phyloP scores from a whole-genome alignment of 495 filamentous ascomycete genomes.

The Lasiosphaeriaceae sp. region DNA sequence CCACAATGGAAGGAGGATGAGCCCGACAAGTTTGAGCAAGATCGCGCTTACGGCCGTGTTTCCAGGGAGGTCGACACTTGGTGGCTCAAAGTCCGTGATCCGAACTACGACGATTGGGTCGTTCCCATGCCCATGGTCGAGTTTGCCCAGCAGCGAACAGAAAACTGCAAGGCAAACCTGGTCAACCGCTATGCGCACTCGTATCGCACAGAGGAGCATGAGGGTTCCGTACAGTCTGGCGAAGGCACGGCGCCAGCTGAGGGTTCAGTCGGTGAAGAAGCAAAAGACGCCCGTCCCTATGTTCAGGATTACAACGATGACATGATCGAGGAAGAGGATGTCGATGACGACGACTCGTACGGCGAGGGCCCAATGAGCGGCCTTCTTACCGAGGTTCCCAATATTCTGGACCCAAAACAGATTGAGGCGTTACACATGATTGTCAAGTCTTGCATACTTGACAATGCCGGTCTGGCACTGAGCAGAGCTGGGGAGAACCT shows the following conservation, averaged over 20 bases:
- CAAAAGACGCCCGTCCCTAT: constrained; percentile 35
- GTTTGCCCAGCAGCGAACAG: constrained; percentile 45
- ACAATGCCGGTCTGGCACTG: constrained; percentile 54
- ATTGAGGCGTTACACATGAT: constrained; percentile 96
- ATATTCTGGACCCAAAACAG: constrained; percentile 86
- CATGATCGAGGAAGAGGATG: constrained; percentile 64
- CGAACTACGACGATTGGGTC: constrained; percentile 51
- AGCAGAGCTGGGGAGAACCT: constrained; percentile 63
- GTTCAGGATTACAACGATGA: constrained; percentile 44
- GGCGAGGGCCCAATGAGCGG: constrained; percentile 82
- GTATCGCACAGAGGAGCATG: constrained; percentile 63
- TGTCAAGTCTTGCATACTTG: constrained; percentile 82
- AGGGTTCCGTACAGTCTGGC: constrained; percentile 45
- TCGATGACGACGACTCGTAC: constrained; percentile 76
- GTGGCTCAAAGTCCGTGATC: constrained; percentile 52
- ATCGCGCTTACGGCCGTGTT: constrained; percentile 48
- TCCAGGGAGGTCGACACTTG: constrained; percentile 55
- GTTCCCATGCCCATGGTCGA: constrained; percentile 49
- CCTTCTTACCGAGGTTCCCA: constrained; percentile 86
- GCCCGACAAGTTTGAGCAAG: constrained; percentile 48
- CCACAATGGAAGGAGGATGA: constrained; percentile 42
- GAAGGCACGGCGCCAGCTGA: constrained; percentile 30
- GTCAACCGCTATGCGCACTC: constrained; percentile 44
- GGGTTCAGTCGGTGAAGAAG: constrained; percentile 50
- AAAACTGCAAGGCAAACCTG: constrained; percentile 44